Conservation (phyloP, 1,284 basidiomycete genomes). For the Naganishia sp. region DNA sequence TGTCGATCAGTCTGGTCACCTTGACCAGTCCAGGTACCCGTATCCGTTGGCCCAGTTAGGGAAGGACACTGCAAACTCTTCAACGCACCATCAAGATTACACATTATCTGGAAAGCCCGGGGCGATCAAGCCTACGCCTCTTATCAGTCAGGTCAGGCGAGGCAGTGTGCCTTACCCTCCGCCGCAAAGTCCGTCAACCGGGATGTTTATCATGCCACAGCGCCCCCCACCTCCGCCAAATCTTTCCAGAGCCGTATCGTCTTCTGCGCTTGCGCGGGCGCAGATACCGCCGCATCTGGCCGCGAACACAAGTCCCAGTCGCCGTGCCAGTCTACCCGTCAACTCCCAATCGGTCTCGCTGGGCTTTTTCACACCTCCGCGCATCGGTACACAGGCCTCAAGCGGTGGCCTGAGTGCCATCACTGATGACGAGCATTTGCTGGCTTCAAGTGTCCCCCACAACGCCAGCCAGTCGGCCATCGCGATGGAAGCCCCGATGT, state of each 20-base stretch:
- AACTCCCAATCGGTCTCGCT: slow-evolving; percentile 28
- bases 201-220: background rate
- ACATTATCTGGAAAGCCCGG: background rate
- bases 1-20: background rate
- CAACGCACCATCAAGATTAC: background rate
- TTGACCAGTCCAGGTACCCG: background rate
- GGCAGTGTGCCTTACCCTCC: slow-evolving; percentile 35
- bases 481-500: too few species aligned
- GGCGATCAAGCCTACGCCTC: slow-evolving; percentile 6
- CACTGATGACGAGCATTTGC: slow-evolving; percentile 27
- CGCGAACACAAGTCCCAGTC: slow-evolving; percentile 6
- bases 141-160: slow-evolving; percentile 15
- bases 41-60: too few species aligned
- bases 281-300: slow-evolving; percentile 31
- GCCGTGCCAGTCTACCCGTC: slow-evolving; percentile 31
- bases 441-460: background rate
- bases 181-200: slow-evolving; percentile 2
- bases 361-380: slow-evolving; percentile 23
- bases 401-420: slow-evolving; percentile 26
- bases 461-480: too few species aligned
- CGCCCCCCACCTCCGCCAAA: background rate
- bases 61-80: background rate
- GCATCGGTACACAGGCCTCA: slow-evolving; percentile 2
- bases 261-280: slow-evolving; percentile 8
- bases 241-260: slow-evolving; percentile 4